Conservation (phyloP, 257 asterid genomes). For the Forsythia suspensa region DNA sequence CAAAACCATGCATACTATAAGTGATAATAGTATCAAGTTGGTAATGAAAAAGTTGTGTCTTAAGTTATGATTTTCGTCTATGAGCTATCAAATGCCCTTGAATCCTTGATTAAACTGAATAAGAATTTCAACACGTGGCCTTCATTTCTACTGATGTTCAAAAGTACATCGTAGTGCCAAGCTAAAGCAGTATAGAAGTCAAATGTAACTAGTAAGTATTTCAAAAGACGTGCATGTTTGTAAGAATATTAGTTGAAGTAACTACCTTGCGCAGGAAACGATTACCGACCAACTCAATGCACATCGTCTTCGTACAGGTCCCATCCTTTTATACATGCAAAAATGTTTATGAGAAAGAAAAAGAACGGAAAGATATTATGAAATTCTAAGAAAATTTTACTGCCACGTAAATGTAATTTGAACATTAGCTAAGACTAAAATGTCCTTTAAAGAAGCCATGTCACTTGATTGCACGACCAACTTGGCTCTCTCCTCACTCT, state of each 20-base stretch:
- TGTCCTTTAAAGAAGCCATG: background rate
- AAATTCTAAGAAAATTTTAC: background rate
- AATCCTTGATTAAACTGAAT: background rate
- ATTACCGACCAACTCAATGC: constrained; percentile 93
- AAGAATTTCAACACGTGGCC: background rate
- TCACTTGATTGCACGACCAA: background rate
- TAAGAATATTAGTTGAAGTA: constrained; percentile 24
- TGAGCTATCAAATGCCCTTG: background rate
- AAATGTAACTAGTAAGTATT: background rate
- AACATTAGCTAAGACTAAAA: background rate
- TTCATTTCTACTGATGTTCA: background rate
- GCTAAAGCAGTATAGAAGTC: background rate
- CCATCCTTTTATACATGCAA: constrained; percentile 47
- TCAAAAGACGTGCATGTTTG: background rate
- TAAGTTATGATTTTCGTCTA: no score
- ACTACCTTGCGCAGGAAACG: constrained; percentile 95
- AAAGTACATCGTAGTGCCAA: background rate
- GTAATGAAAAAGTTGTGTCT: background rate
- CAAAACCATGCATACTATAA: background rate
- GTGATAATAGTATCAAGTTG: background rate
- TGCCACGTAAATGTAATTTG: background rate
- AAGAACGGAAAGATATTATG: constrained; percentile 2
- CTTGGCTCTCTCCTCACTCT: no score
- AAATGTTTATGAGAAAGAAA: constrained; percentile 2
- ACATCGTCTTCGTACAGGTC: constrained; percentile 53